phyloP scores from a whole-genome alignment of 768 basidiomycete species.

The Vararia minispora region DNA sequence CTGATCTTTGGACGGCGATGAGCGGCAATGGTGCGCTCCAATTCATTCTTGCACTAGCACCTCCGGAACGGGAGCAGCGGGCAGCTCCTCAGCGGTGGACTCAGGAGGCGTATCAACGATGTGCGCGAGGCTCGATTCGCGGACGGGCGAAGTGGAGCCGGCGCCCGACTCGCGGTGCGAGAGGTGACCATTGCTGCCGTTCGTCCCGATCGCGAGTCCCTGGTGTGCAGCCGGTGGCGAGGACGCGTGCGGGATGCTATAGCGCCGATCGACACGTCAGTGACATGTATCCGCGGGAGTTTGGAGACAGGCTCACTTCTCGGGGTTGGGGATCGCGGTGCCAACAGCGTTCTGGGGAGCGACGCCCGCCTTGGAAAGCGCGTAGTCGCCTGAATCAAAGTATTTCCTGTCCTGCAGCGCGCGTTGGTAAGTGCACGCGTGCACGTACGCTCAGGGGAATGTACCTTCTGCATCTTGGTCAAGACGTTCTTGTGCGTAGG shows the following conservation, averaged over 20 bases:
- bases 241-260: slow-evolving; percentile 88
- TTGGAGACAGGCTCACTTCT: slow-evolving; percentile 53
- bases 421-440: slow-evolving; percentile 5
- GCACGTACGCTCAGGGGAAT: slow-evolving; percentile 16
- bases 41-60: too few relatives aligned
- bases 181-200: too few relatives aligned
- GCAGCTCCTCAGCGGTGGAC: too few relatives aligned
- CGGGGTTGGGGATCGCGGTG: slow-evolving; percentile 95
- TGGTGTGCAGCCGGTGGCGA: slow-evolving; percentile 43
- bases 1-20: too few relatives aligned
- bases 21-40: too few relatives aligned
- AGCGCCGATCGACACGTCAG: background rate
- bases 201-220: slow-evolving; percentile 7
- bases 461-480: slow-evolving; percentile 91
- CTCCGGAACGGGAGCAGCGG: too few relatives aligned
- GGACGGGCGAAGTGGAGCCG: too few relatives aligned
- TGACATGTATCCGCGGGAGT: slow-evolving; percentile 7
- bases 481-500: slow-evolving; percentile 90
- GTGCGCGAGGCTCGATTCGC: slow-evolving; percentile 10
- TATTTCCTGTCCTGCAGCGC: slow-evolving; percentile 85
- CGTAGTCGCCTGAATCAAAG: slow-evolving; percentile 99
- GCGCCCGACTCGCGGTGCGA: too few relatives aligned
- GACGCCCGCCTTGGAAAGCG: slow-evolving; percentile 89
- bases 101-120: too few relatives aligned
- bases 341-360: slow-evolving; percentile 84